Evolutionary conservation across 148 eudicot species (phyloP), one percentile per base, ranked within the genome.

Genomic region (Cornus kousa): DNA sequence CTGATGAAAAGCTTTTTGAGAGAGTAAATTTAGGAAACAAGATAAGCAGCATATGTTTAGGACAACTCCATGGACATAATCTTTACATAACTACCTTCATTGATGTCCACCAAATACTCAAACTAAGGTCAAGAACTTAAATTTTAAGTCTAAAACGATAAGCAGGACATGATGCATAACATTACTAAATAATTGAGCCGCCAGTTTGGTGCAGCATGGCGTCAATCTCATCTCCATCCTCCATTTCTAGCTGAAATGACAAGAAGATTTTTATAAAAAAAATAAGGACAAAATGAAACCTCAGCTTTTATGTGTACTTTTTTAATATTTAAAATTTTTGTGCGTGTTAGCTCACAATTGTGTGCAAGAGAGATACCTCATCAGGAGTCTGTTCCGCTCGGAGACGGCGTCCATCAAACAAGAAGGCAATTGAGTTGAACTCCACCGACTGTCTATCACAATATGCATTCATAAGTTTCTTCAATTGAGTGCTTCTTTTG

Each of bases 181-280:
- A 43, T 43, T 43, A 6, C 48, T 43, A 43, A 16, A 72, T 23
- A 67, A 76, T 40, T 23, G 81, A 82, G 75, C 93, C 93, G 53
- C 93, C 93, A 78, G 89, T 88, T 75, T 90, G 91, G 81, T 90
- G 93, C 79, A 88, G 80, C 93, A 90, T 90, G 0, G 91, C 93
- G 68, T 90, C 93, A 71, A 90, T 90, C 87, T 88, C 93, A 65
- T 90, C 93, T 7, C 91, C 89, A 74, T 90, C 89, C 76, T 88
- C 93, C 93, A 90, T 90, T 74, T 90, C 91, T 72, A 90, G 78
- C 93, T 90, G 93, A 62, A 73, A 33, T 53, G 75, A 79, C 66
- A 32, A 14, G 37, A 48, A 70, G n/a, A 73, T 3, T 28, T 28
- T 28, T 28, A 28, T 50, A 64, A 46, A 17, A 31, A 28, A 57